Percentiles rank a stretch among this genome's conserved stretches.
phyloP scores from a whole-genome alignment of 2,329 filamentous ascomycete species.

The Aspergillus unguis region DNA sequence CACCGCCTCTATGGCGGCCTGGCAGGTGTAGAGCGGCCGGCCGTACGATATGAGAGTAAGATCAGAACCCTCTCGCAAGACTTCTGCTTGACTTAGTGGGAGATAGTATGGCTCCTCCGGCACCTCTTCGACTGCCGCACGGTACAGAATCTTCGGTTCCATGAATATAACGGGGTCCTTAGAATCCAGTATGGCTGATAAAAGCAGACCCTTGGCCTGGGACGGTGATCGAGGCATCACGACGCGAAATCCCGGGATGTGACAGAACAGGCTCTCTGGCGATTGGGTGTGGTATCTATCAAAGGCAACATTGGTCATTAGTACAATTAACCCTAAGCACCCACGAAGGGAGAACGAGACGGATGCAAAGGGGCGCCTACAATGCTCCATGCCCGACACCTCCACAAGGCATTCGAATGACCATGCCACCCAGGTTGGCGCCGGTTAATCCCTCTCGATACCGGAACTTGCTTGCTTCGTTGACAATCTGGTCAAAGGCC shows the following conservation, averaged over 20 bases:
- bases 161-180: constrained; percentile 89
- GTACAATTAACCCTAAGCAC: constrained; percentile 12
- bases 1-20: constrained; percentile 69
- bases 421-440: constrained; percentile 70
- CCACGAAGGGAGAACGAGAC: background rate
- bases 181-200: constrained; percentile 68
- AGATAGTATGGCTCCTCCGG: constrained; percentile 77
- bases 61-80: constrained; percentile 75
- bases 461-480: constrained; percentile 84
- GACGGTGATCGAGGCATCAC: constrained; percentile 80
- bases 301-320: background rate
- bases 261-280: constrained; percentile 82
- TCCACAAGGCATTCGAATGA: constrained; percentile 85
- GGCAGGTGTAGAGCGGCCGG: constrained; percentile 81
- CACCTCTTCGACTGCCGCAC: constrained; percentile 87
- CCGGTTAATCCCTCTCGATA: constrained; percentile 68
- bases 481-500: constrained; percentile 90
- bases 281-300: constrained; percentile 75
- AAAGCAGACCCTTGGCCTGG: constrained; percentile 82
- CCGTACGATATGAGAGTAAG: constrained; percentile 86
- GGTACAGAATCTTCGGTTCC: constrained; percentile 91
- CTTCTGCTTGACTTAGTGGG: constrained; percentile 79
- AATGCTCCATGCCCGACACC: constrained; percentile 85
- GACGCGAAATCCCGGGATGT: constrained; percentile 79
- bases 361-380: constrained; percentile 32